phyloP scores from a whole-genome alignment of 2,329 filamentous ascomycete species.

The Aulographum hederae region DNA sequence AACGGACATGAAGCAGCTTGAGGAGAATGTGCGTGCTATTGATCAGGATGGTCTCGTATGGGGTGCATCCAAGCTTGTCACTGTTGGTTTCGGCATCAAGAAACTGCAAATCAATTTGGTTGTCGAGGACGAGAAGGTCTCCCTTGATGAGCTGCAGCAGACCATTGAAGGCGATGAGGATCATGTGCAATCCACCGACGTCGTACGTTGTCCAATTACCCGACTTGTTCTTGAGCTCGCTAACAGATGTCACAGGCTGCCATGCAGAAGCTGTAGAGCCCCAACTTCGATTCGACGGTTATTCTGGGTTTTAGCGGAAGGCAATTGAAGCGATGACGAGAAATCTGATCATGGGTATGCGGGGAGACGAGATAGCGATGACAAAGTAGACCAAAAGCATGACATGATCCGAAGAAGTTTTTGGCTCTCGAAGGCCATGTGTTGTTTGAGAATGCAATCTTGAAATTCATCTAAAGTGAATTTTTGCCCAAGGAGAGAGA shows the following conservation, averaged over 20 bases:
- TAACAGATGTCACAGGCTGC: conserved; percentile 9
- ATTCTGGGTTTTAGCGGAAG: too few species aligned
- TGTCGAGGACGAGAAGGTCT: conserved; percentile 93
- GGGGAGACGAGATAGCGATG: too few species aligned
- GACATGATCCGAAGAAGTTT: too few species aligned
- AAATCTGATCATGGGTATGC: too few species aligned
- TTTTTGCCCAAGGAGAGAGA: too few species aligned
- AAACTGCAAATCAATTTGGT: conserved; percentile 99
- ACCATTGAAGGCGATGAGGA: conserved; percentile 79
- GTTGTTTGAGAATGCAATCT: too few species aligned
- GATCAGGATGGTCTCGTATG: conserved; percentile 90
- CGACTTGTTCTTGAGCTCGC: neutral
- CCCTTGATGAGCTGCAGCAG: conserved; percentile 69
- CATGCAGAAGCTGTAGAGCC: conserved; percentile 24
- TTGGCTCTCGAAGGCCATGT: too few species aligned
- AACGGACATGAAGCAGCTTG: conserved; percentile 74
- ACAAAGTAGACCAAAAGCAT: too few species aligned
- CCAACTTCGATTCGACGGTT: too few species aligned
- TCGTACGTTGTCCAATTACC: conserved; percentile 23
- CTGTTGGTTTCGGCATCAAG: conserved; percentile 94
- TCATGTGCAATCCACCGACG: conserved; percentile 84
- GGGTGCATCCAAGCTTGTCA: conserved; percentile 77
- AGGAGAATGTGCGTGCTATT: conserved; percentile 63
- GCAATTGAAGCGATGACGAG: too few species aligned
- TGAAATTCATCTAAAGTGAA: too few species aligned